Evolutionary conservation across 352 stramenopile genomes (phyloP), one percentile per base, ranked within the genome.

Genomic region (Pythium apleroticum): DNA sequence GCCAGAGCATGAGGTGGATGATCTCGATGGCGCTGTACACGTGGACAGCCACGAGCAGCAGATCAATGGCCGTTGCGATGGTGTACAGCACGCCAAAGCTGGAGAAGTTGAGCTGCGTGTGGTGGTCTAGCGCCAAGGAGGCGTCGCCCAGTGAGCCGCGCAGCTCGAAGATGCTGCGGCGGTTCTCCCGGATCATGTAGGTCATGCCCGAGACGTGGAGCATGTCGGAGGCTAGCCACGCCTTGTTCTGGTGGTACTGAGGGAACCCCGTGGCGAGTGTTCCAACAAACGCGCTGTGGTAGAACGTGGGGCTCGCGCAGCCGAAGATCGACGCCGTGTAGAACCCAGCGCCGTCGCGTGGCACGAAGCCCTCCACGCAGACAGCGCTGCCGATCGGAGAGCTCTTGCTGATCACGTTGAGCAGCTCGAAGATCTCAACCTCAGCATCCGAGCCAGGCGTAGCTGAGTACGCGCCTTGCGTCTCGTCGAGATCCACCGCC

Each of bases 101-200:
- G 0, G 68, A 75, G 41, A 75, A 72, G 56, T 75, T 75, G 53
- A 71, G 59, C 20, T 49, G 52, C 39, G 63, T 65, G 35, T 20
- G 57, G 37, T 75, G 68, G 17, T 64, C 41, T 0, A 75, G 63
- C 7, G 19, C 24, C n/a, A 60, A 19, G 3, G 43, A 22, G 14
- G 43, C 59, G 24, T 52, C 50, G 7, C 3, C 37, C 10, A 24
- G 4, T 0, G 54, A 56, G 6, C 56, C 50, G 28, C 37, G 24
- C 20, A 75, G 11, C 1, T 33, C 24, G 33, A 75, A 71, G 15
- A 71, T 39, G 28, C 58, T 66, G 37, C 64, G 58, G 4, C 60
- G 58, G 41, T 72, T 75, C 55, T 75, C 63, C 15, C 68, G 68
- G 49, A 75, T 63, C 53, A 66, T 62, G 46, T 72, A 75, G 22